A percentile compares a stretch with the other conserved stretches of the same genome.
Evolutionary conservation across 805 yeast genomes (phyloP).

Genomic region (Candida patagonica): DNA sequence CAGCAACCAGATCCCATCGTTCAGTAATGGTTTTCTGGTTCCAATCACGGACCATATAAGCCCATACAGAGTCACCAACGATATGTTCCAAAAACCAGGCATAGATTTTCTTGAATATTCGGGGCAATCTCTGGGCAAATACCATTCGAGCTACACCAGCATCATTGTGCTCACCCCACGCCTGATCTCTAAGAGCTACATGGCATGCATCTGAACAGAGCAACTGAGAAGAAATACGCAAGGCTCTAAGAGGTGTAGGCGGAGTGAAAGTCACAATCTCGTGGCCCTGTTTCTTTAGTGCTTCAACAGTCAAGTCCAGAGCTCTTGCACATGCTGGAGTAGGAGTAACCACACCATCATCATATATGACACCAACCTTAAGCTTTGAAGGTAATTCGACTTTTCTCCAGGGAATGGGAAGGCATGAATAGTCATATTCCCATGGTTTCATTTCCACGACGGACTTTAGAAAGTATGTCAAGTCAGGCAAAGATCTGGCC

Average conservation of each 20-base stretch:
- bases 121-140: conserved; percentile 27
- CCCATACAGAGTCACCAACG: conserved; percentile 30
- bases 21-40: conserved; percentile 28
- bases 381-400: conserved; percentile 32
- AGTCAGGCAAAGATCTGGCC: conserved; percentile 40
- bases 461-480: conserved; percentile 40
- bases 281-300: conserved; percentile 37
- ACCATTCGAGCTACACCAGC: conserved; percentile 29
- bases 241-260: conserved; percentile 48
- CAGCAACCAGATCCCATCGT: conserved; percentile 28
- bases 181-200: conserved; percentile 19
- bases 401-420: conserved; percentile 44
- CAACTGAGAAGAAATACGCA: conserved; percentile 43
- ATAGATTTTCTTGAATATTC: conserved; percentile 27
- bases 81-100: conserved; percentile 28
- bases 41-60: conserved; percentile 30
- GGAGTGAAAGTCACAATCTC: conserved; percentile 36
- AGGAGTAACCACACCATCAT: conserved; percentile 43
- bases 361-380: conserved; percentile 39
- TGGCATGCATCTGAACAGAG: conserved; percentile 29
- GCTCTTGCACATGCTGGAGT: conserved; percentile 40
- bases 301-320: conserved; percentile 30
- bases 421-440: conserved; percentile 39
- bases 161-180: conserved; percentile 29
- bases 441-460: conserved; percentile 45